A percentile compares a stretch with the other conserved stretches of the same genome.
Conservation (phyloP, 2,329 filamentous ascomycete genomes). For the Phaeosphaeriaceae sp. region DNA sequence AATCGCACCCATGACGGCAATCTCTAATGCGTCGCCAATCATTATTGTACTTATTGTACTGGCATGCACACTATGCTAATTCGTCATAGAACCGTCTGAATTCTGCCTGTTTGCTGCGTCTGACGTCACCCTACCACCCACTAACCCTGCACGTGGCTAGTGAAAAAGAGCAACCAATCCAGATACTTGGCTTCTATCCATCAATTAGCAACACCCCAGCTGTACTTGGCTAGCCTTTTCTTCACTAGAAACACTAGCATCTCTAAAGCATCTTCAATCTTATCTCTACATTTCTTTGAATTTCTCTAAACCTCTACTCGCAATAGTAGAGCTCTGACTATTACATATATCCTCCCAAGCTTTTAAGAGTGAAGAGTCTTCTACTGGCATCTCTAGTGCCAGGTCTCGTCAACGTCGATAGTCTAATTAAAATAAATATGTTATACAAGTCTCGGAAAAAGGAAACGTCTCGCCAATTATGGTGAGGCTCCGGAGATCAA, state of each 20-base stretch:
- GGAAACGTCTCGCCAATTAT: not conserved
- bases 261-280: no score
- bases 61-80: no score
- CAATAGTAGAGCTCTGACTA: no score
- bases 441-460: not conserved
- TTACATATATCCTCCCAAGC: not conserved
- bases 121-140: constrained; percentile 1
- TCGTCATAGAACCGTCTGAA: no score
- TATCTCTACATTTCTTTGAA: no score
- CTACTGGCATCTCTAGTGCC: not conserved
- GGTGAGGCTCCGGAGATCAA: not conserved
- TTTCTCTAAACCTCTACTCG: no score
- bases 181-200: not conserved
- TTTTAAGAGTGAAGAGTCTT: constrained; percentile 4
- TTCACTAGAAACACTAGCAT: no score
- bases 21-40: no score
- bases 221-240: no score
- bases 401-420: not conserved
- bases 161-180: not conserved
- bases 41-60: no score
- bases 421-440: constrained; percentile 5
- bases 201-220: no score
- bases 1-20: no score
- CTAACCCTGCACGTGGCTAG: not conserved
- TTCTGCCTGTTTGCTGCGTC: not conserved